Base-by-base conservation (phyloP, 2,329 filamentous ascomycete genomes). In the Exophiala sp. region DNA sequence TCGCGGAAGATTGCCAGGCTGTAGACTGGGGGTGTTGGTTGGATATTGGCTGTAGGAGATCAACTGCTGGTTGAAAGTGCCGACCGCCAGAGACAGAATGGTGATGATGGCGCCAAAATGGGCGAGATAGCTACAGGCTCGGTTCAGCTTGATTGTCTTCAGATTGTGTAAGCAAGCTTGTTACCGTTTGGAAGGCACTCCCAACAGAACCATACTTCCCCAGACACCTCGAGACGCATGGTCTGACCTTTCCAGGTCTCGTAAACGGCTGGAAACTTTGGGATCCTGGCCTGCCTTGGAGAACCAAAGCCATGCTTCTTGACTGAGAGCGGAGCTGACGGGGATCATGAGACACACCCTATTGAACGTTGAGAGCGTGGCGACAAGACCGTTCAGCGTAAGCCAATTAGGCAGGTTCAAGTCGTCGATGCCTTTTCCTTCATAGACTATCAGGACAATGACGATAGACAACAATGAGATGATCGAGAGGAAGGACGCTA, bases 261-360 rank as follows among this genome's bases (percentile, higher is more conserved):
- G 46, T n/a, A 57, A 45, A 21, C 42, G 45, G 16, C 7, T 24
- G n/a, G 12, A 10, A 33, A 18, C n/a, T 2, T 14, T 45, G 12
- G 5, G 12, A 8, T 5, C 39, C 24, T 39, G 44, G 11, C 32
- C 14, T 9, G 20, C 24, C 16, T 34, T 12, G 6, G 51, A 50
- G 12, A 54, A 40, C 54, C 39, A 50, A 2, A 57, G 34, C 54
- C 54, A 57, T 11, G 34, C 41, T n/a, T 57, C 54, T 35, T 57
- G 54, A 38, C 50, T 54, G n/a, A 57, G 14, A 9, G 36, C 51
- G 4, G 54, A 57, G 9, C 36, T 46, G 11, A 57, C 45, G 5
- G 54, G 51, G 2, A 57, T 33, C 51, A 47, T 50, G 2, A 57
- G 40, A 12, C 45, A 35, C 5, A 36, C 51, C 16, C 54, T 38